Evolutionary conservation across 2,329 filamentous ascomycete species (phyloP).

Genomic region (Aurifilum marmelostoma): DNA sequence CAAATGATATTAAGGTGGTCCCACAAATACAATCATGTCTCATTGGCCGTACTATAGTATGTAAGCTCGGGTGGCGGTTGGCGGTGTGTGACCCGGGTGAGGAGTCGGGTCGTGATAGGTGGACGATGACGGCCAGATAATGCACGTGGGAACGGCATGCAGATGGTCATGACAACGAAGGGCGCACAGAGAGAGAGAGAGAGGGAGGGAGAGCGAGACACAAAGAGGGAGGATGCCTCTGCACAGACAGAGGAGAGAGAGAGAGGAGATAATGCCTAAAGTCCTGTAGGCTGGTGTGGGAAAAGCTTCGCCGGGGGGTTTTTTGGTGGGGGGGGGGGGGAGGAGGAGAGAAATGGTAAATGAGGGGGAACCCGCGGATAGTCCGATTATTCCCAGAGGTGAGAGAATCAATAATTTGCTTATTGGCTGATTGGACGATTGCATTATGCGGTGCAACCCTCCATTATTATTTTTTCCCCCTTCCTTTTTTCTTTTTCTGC

Average conservation of each 20-base stretch:
- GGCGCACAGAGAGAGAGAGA: not conserved
- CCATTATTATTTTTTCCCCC: not conserved
- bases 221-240: not conserved
- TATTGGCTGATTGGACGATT: not conserved
- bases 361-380: not conserved
- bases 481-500: no score
- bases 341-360: no score
- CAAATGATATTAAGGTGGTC: conserved; percentile 8
- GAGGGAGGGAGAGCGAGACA: not conserved
- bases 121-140: conserved; percentile 7
- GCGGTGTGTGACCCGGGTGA: conserved; percentile 6
- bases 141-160: conserved; percentile 3
- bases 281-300: not conserved
- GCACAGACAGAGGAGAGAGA: no score
- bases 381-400: not conserved
- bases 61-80: conserved; percentile 6
- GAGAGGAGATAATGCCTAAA: not conserved
- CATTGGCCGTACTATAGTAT: conserved; percentile 6
- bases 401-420: not conserved
- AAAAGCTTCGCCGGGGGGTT: not conserved
- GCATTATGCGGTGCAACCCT: conserved; percentile 8
- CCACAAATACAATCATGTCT: conserved; percentile 20
- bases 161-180: not conserved
- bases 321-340: not conserved
- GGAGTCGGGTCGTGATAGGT: not conserved